These are phyloP conservation scores for Collybia nuda DNA, from an alignment of 768 basidiomycete genomes.

Conservation along the genomic window DNA sequence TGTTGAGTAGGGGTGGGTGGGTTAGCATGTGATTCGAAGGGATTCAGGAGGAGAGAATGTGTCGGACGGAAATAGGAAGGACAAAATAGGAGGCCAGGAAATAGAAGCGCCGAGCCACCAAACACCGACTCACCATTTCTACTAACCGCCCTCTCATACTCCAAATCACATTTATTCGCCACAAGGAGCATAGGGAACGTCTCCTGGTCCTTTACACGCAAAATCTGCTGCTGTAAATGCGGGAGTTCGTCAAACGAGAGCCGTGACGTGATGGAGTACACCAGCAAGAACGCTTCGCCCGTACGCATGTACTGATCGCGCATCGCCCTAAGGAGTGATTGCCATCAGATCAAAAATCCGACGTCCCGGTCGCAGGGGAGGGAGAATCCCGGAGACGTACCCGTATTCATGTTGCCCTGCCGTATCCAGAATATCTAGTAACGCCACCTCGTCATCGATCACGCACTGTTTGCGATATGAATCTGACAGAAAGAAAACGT, in stretches of 20 bases:
- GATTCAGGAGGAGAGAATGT: too few relatives aligned
- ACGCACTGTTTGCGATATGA: slow-evolving; percentile 54
- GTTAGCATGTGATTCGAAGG: too few relatives aligned
- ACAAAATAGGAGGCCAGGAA: background rate
- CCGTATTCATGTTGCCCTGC: background rate
- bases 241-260: slow-evolving; percentile 97
- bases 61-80: background rate
- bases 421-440: background rate
- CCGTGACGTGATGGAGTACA: slow-evolving; percentile 97
- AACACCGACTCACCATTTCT: slow-evolving; percentile 67
- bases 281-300: slow-evolving; percentile 95
- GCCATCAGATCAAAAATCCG: too few relatives aligned
- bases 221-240: slow-evolving; percentile 93
- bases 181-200: slow-evolving; percentile 94
- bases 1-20: slow-evolving; percentile 27
- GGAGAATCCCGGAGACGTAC: background rate
- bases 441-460: background rate
- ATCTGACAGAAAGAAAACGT: slow-evolving; percentile 51
- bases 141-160: slow-evolving; percentile 94
- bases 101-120: too few relatives aligned
- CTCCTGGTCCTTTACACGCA: slow-evolving; percentile 95
- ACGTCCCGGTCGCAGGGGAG: too few relatives aligned
- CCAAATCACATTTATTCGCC: slow-evolving; percentile 95
- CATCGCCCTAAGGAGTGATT: slow-evolving; percentile 66
- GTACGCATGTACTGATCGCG: slow-evolving; percentile 99